Evolutionary conservation across 1,284 basidiomycete genomes (phyloP).

Genomic region (Polyporus tsugae): DNA sequence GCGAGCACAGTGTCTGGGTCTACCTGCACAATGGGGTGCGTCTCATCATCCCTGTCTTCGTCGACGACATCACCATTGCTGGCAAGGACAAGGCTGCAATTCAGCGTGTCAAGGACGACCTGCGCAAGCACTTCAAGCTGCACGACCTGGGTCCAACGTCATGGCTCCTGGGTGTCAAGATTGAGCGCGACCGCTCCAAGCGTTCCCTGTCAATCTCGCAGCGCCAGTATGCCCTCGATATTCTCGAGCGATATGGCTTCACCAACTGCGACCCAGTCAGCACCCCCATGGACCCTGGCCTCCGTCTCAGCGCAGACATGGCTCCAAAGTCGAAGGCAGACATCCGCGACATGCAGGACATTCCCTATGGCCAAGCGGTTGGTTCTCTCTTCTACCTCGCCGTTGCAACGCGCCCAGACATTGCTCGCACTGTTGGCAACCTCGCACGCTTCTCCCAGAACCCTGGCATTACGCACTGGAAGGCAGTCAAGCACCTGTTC

Average conservation of each 20-base stretch:
- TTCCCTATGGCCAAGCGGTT: constrained; percentile 17
- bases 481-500: constrained; percentile 32
- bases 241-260: constrained; percentile 11
- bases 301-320: constrained; percentile 11
- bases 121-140: constrained; percentile 32
- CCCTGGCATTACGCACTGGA: constrained; percentile 33
- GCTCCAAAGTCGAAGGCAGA: not conserved
- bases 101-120: constrained; percentile 25
- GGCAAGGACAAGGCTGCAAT: constrained; percentile 8
- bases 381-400: constrained; percentile 19
- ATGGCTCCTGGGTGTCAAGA: constrained; percentile 18
- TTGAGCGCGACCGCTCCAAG: constrained; percentile 15
- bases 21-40: constrained; percentile 15
- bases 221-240: constrained; percentile 12
- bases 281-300: constrained; percentile 19
- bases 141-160: constrained; percentile 16
- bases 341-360: constrained; percentile 12
- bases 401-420: constrained; percentile 21
- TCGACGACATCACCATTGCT: constrained; percentile 16
- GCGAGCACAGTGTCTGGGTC: constrained; percentile 43
- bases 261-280: constrained; percentile 15
- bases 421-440: constrained; percentile 16
- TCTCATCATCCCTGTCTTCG: constrained; percentile 15
- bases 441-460: constrained; percentile 20
- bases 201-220: constrained; percentile 17